Conservation (phyloP, 352 stramenopile genomes). For the Plasmopara halstedii region DNA sequence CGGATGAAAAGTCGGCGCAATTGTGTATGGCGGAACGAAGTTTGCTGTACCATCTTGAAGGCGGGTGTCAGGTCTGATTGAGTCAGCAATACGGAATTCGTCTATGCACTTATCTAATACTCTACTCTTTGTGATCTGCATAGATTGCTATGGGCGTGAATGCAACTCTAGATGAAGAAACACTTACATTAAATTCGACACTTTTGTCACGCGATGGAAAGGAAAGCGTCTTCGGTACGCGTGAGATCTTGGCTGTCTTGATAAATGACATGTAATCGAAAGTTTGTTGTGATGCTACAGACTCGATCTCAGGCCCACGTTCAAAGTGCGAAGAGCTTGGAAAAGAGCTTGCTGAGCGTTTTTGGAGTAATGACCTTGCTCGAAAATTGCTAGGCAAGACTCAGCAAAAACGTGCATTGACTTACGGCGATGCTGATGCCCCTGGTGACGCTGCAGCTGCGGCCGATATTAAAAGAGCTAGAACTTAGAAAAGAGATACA, state of each 20-base stretch:
- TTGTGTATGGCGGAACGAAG: constrained; percentile 77
- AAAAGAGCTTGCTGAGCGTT: constrained; percentile 52
- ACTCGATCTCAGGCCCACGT: constrained; percentile 48
- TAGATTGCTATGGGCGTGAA: constrained; percentile 82
- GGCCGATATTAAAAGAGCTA: constrained; percentile 24
- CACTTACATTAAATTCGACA: constrained; percentile 56
- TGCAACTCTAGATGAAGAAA: constrained; percentile 52
- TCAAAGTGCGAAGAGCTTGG: constrained; percentile 52
- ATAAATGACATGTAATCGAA: not conserved
- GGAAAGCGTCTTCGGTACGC: constrained; percentile 38
- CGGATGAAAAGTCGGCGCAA: constrained; percentile 68
- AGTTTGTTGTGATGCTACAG: constrained; percentile 3
- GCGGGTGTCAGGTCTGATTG: constrained; percentile 69
- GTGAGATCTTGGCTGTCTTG: not conserved
- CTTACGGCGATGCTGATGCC: constrained; percentile 61
- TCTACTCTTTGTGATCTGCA: not conserved
- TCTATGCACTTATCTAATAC: constrained; percentile 4
- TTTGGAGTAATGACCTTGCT: constrained; percentile 47
- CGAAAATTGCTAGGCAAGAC: constrained; percentile 48
- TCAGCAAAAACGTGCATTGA: constrained; percentile 65
- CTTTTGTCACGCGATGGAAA: constrained; percentile 72
- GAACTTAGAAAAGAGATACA: too few species aligned
- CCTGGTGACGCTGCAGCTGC: constrained; percentile 64
- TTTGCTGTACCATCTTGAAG: constrained; percentile 73
- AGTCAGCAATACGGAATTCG: not conserved